Evolutionary conservation across 805 yeast genomes (phyloP).

Genomic region (Ogataea wickerhamii): DNA sequence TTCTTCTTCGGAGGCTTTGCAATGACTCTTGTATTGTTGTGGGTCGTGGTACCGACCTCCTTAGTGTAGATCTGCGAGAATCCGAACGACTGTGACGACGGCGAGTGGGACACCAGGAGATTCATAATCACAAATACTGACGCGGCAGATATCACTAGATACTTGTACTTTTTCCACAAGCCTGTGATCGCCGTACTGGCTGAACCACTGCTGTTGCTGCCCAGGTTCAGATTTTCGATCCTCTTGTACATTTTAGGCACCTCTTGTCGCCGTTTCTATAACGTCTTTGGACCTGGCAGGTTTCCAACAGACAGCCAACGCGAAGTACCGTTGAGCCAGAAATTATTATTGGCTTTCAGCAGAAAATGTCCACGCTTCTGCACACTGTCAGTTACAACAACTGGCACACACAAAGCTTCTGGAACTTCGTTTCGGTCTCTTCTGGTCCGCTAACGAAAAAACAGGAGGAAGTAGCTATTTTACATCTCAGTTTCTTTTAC

Average conservation of each 20-base stretch:
- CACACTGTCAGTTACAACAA: neutral
- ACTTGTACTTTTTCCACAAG: slow-evolving; percentile 23
- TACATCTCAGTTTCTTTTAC: neutral
- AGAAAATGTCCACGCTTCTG: neutral
- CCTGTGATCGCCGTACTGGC: slow-evolving; percentile 6
- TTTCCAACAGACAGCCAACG: neutral
- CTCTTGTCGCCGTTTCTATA: neutral
- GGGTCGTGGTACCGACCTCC: slow-evolving; percentile 14
- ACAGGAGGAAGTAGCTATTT: no score
- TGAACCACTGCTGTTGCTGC: slow-evolving; percentile 5
- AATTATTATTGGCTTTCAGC: neutral
- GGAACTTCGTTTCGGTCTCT: no score
- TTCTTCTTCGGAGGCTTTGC: slow-evolving; percentile 25
- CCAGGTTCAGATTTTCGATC: slow-evolving; percentile 15
- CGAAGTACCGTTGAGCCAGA: neutral
- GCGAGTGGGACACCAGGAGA: slow-evolving; percentile 15
- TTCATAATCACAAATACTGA: slow-evolving; percentile 23
- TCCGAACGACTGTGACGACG: slow-evolving; percentile 11
- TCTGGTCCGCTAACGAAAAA: no score
- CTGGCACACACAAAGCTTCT: no score
- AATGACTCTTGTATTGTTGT: slow-evolving; percentile 12
- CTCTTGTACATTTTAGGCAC: slow-evolving; percentile 15
- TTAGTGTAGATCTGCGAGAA: slow-evolving; percentile 19
- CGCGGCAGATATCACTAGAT: slow-evolving; percentile 17
- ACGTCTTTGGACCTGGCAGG: neutral